Conservation (phyloP, 1,284 basidiomycete species). For the Sporisorium graminicola region DNA sequence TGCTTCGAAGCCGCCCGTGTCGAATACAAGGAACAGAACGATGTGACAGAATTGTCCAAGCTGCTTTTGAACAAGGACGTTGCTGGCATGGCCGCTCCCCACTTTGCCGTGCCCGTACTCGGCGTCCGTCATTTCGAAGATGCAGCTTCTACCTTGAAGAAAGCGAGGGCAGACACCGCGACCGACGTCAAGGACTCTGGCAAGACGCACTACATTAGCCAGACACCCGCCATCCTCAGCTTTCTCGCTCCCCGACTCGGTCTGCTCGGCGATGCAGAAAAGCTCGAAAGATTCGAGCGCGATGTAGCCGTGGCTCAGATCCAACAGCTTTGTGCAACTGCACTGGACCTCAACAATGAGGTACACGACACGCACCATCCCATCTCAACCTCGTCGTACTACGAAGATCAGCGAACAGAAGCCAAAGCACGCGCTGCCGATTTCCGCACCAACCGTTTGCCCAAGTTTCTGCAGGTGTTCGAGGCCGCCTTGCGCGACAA, state of each 20-base stretch:
- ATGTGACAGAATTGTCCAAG: constrained; percentile 30
- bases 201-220: constrained; percentile 62
- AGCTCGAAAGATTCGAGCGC: constrained; percentile 25
- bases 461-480: constrained; percentile 73
- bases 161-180: neutral
- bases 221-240: constrained; percentile 72
- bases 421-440: constrained; percentile 69
- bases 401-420: constrained; percentile 74
- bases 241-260: constrained; percentile 71
- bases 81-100: constrained; percentile 25
- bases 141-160: neutral
- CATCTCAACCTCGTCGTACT: constrained; percentile 37
- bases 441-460: constrained; percentile 72
- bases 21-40: constrained; percentile 70
- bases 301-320: constrained; percentile 61
- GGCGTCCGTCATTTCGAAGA: constrained; percentile 13
- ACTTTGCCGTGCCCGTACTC: constrained; percentile 70
- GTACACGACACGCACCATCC: constrained; percentile 66
- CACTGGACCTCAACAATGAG: constrained; percentile 72
- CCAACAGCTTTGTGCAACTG: constrained; percentile 72
- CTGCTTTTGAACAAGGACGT: constrained; percentile 28
- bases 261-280: constrained; percentile 51
- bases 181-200: constrained; percentile 3
- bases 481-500: constrained; percentile 68
- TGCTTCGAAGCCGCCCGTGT: constrained; percentile 72